Evolutionary conservation across 345 rosid species (phyloP).

Genomic region (Arabis alpina): DNA sequence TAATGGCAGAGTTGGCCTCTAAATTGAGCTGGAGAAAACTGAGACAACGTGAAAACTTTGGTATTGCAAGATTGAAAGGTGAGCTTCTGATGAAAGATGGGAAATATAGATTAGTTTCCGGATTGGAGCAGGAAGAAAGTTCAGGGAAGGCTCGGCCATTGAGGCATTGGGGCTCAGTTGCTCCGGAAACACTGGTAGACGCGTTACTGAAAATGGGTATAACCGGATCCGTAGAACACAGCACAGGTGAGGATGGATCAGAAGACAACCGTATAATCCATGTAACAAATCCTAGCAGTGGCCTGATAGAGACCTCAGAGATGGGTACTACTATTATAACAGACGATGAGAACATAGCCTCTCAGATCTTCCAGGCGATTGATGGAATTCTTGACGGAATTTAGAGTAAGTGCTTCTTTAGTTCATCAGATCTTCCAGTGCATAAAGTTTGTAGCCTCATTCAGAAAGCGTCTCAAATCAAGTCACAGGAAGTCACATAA

Average conservation of each 20-base stretch:
- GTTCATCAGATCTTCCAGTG: neutral
- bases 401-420: slow-evolving; percentile 32
- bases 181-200: slow-evolving; percentile 51
- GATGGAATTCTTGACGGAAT: slow-evolving; percentile 51
- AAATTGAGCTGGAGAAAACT: slow-evolving; percentile 54
- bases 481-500: neutral
- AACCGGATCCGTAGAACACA: slow-evolving; percentile 49
- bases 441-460: neutral
- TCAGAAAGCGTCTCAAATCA: neutral
- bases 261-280: slow-evolving; percentile 35
- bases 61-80: slow-evolving; percentile 66
- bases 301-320: slow-evolving; percentile 50
- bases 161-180: slow-evolving; percentile 60
- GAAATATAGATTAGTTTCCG: slow-evolving; percentile 49
- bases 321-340: slow-evolving; percentile 52
- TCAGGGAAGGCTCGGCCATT: slow-evolving; percentile 40
- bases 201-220: slow-evolving; percentile 59
- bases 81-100: slow-evolving; percentile 55
- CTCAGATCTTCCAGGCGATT: slow-evolving; percentile 53
- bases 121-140: slow-evolving; percentile 38
- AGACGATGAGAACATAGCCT: slow-evolving; percentile 52
- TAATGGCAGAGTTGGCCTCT: slow-evolving; percentile 59
- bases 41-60: slow-evolving; percentile 40
- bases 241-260: slow-evolving; percentile 38
- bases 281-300: slow-evolving; percentile 51